These are phyloP conservation scores for Dentipellis sp. DNA, from an alignment of 768 basidiomycete genomes.

Conservation along the genomic window DNA sequence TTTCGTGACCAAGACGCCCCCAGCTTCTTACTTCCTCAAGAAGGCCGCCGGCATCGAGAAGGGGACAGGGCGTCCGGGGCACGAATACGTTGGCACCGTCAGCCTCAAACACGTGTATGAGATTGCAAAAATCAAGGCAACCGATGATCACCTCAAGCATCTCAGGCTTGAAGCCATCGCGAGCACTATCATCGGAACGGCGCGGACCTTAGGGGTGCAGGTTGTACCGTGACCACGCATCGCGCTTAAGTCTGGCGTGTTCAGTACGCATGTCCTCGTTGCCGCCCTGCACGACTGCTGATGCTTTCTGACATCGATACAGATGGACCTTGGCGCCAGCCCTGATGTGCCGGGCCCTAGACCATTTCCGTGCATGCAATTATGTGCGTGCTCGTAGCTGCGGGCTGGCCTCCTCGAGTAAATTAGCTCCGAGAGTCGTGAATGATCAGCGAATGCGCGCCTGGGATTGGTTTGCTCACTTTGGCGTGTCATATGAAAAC, in stretches of 20 bases:
- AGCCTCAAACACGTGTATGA: constrained; percentile 97
- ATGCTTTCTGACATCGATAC: neutral
- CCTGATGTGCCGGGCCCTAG: neutral
- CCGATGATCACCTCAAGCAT: constrained; percentile 83
- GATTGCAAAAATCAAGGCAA: constrained; percentile 94
- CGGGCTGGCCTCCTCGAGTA: constrained; percentile 9
- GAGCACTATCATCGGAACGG: constrained; percentile 81
- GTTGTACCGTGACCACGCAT: constrained; percentile 64
- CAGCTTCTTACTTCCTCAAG: constrained; percentile 85
- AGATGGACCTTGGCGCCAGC: neutral
- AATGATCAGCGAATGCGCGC: constrained; percentile 14
- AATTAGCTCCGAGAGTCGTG: constrained; percentile 14
- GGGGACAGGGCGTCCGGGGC: constrained; percentile 76
- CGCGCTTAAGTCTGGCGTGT: constrained; percentile 7
- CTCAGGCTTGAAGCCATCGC: constrained; percentile 83
- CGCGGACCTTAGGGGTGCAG: constrained; percentile 80
- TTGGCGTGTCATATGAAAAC: neutral
- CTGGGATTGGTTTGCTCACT: neutral
- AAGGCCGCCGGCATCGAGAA: constrained; percentile 85
- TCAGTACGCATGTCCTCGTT: constrained; percentile 5
- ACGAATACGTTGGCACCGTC: constrained; percentile 72
- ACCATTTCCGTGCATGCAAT: neutral
- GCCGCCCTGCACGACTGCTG: constrained; percentile 1
- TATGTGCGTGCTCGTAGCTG: neutral
- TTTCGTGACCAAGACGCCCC: constrained; percentile 88